A percentile compares a stretch with the other conserved stretches of the same genome.
Conservation (phyloP, 1,139 yeast genomes). For the Kodamaea alishanica region DNA sequence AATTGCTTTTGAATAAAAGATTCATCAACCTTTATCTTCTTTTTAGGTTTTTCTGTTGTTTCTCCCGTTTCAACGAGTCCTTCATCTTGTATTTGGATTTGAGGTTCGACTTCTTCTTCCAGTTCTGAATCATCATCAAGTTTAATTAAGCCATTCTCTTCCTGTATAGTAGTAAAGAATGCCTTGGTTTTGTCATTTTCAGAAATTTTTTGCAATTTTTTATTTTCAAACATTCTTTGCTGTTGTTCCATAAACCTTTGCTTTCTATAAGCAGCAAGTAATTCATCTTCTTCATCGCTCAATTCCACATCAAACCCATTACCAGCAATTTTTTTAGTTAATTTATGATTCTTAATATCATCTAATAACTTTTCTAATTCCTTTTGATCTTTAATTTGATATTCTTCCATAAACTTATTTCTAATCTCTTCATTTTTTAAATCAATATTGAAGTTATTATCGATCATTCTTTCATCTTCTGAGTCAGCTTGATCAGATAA, state of each 20-base stretch:
- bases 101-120: constrained; percentile 13
- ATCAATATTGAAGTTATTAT: constrained; percentile 60
- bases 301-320: constrained; percentile 62
- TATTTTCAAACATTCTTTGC: constrained; percentile 52
- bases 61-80: constrained; percentile 10
- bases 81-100: constrained; percentile 7
- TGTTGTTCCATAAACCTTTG: constrained; percentile 55
- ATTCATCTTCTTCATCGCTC: constrained; percentile 63
- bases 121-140: constrained; percentile 30
- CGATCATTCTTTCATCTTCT: constrained; percentile 80
- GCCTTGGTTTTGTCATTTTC: constrained; percentile 61
- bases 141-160: constrained; percentile 24
- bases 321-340: constrained; percentile 59
- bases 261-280: constrained; percentile 48
- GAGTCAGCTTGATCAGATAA: constrained; percentile 60
- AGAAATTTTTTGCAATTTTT: constrained; percentile 45
- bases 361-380: constrained; percentile 72
- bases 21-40: constrained; percentile 38
- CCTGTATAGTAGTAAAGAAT: constrained; percentile 70
- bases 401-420: constrained; percentile 61
- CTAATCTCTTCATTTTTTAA: constrained; percentile 60
- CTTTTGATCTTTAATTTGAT: constrained; percentile 63
- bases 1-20: constrained; percentile 61
- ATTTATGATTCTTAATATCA: constrained; percentile 80
- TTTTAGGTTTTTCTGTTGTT: constrained; percentile 16